These are phyloP conservation scores for Xylaria sp. DNA, from an alignment of 2,329 filamentous ascomycete species.

Conservation along the genomic window DNA sequence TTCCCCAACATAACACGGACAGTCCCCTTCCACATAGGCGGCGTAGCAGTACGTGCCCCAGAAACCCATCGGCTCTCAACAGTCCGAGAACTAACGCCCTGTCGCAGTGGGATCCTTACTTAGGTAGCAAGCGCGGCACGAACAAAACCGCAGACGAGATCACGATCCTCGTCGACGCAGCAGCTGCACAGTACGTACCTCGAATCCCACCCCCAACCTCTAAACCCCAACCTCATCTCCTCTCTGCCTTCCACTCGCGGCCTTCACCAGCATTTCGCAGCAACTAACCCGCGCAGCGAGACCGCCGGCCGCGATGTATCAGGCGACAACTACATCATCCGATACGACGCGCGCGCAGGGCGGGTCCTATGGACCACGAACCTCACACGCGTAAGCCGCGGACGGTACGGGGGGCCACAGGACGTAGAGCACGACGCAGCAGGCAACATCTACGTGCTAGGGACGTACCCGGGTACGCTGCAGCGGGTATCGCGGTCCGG, in stretches of 20 bases:
- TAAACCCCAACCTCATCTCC: not conserved
- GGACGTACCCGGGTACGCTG: constrained; percentile 46
- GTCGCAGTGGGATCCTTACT: constrained; percentile 38
- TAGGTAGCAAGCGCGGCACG: not conserved
- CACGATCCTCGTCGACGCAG: constrained; percentile 45
- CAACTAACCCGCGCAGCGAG: constrained; percentile 26
- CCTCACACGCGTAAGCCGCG: constrained; percentile 39
- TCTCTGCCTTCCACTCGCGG: not conserved
- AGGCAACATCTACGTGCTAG: constrained; percentile 47
- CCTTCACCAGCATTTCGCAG: not conserved
- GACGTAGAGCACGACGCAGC: constrained; percentile 46
- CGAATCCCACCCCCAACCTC: not conserved
- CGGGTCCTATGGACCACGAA: constrained; percentile 42
- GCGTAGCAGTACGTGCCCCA: constrained; percentile 34
- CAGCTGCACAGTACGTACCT: constrained; percentile 38
- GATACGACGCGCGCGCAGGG: constrained; percentile 40
- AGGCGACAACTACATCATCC: constrained; percentile 46
- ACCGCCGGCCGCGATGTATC: constrained; percentile 44
- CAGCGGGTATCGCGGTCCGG: constrained; percentile 43
- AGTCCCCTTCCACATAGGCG: constrained; percentile 42
- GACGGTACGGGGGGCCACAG: constrained; percentile 46
- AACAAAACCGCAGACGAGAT: constrained; percentile 33
- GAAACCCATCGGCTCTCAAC: not conserved
- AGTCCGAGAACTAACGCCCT: not conserved
- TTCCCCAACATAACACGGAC: constrained; percentile 42